Conservation (phyloP, 2,329 filamentous ascomycete species). For the Colletotrichum falcatum region DNA sequence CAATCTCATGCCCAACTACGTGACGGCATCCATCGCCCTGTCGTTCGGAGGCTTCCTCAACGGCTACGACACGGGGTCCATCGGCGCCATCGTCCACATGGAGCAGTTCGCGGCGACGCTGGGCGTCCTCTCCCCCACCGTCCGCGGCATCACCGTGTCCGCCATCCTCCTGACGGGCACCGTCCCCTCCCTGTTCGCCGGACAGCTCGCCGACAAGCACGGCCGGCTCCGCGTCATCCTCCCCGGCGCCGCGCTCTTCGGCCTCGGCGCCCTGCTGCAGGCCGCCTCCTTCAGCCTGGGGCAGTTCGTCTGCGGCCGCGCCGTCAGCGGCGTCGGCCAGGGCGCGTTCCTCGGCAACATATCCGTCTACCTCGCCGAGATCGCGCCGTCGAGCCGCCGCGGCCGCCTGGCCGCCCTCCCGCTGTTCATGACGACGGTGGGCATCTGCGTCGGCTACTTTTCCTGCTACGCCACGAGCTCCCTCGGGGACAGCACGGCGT, state of each 20-base stretch:
- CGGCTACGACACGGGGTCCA: slow-evolving; percentile 52
- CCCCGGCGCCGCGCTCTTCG: slow-evolving; percentile 63
- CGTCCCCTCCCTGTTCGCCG: slow-evolving; percentile 67
- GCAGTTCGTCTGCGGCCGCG: slow-evolving; percentile 67
- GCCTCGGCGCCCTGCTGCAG: slow-evolving; percentile 64
- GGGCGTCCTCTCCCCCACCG: slow-evolving; percentile 61
- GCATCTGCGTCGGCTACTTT: slow-evolving; percentile 68
- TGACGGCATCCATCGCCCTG: slow-evolving; percentile 48
- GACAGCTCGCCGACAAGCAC: slow-evolving; percentile 63
- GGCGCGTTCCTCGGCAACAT: slow-evolving; percentile 69
- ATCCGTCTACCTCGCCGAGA: slow-evolving; percentile 71
- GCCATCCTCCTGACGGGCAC: slow-evolving; percentile 69
- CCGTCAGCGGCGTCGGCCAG: slow-evolving; percentile 68
- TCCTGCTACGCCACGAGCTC: slow-evolving; percentile 65
- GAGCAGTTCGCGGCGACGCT: slow-evolving; percentile 50
- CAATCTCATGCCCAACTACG: slow-evolving; percentile 47
- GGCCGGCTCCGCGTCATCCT: slow-evolving; percentile 62
- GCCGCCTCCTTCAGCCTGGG: slow-evolving; percentile 58
- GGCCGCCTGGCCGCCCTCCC: slow-evolving; percentile 64
- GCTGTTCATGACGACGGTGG: slow-evolving; percentile 64
- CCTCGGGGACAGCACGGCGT: slow-evolving; percentile 61
- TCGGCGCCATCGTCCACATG: slow-evolving; percentile 51
- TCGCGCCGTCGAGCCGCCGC: slow-evolving; percentile 63
- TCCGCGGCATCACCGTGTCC: slow-evolving; percentile 70
- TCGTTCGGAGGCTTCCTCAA: slow-evolving; percentile 52